Evolutionary conservation across 345 rosid genomes (phyloP).

Genomic region (Populus euphratica): DNA sequence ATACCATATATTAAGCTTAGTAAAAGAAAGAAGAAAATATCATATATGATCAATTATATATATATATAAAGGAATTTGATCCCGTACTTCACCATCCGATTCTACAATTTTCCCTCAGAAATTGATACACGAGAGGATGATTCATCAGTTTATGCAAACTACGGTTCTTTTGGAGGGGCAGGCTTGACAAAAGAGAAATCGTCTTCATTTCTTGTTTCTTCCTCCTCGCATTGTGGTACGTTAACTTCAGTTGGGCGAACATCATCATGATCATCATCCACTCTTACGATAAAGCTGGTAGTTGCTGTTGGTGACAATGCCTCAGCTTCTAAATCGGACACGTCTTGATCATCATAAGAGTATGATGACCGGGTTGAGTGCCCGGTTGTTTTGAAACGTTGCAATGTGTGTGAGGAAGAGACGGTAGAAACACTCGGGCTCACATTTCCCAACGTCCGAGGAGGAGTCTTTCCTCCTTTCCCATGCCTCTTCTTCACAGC

Average conservation of each 20-base stretch:
- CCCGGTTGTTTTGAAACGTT: slow-evolving; percentile 73
- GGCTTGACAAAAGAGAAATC: slow-evolving; percentile 72
- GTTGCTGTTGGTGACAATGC: slow-evolving; percentile 47
- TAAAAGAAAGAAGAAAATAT: too few species aligned
- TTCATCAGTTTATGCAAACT: neutral
- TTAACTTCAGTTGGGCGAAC: slow-evolving; percentile 28
- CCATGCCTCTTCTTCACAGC: slow-evolving; percentile 57
- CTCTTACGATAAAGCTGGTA: slow-evolving; percentile 32
- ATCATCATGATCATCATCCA: slow-evolving; percentile 21
- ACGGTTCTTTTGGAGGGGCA: slow-evolving; percentile 32
- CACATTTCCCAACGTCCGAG: slow-evolving; percentile 44
- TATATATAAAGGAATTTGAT: neutral
- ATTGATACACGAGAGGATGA: neutral
- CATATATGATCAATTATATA: neutral
- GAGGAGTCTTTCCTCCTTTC: slow-evolving; percentile 49
- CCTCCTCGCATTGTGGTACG: slow-evolving; percentile 26
- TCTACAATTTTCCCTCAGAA: neutral
- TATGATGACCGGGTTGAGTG: slow-evolving; percentile 49
- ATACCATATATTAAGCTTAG: too few species aligned
- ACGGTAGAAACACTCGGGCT: slow-evolving; percentile 39
- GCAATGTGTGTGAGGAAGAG: slow-evolving; percentile 41
- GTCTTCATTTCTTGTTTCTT: slow-evolving; percentile 33
- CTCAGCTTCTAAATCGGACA: slow-evolving; percentile 63
- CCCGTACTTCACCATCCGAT: neutral
- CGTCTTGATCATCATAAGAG: slow-evolving; percentile 43